These are phyloP conservation scores for Asterionellopsis glacialis DNA, from an alignment of 108 stramenopile genomes.

Conservation along the genomic window DNA sequence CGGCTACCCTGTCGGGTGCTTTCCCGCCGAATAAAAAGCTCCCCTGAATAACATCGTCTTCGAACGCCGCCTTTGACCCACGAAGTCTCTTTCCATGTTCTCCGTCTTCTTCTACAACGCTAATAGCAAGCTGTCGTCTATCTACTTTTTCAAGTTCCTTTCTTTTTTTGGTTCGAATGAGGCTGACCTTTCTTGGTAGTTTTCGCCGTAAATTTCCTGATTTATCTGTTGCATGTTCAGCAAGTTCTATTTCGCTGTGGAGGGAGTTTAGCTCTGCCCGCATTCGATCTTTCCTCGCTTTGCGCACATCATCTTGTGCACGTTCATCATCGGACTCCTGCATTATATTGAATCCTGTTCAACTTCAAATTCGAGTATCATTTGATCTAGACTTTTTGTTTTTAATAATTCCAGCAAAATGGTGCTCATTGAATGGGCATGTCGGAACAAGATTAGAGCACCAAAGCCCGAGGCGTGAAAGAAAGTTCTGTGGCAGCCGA, in stretches of 20 bases:
- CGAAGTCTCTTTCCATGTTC: constrained; percentile 35
- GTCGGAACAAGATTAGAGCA: too few relatives aligned
- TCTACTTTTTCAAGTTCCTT: constrained; percentile 54
- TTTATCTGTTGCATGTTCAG: constrained; percentile 32
- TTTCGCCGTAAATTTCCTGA: constrained; percentile 40
- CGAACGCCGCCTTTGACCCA: constrained; percentile 55
- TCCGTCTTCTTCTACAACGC: background rate
- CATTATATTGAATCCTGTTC: background rate
- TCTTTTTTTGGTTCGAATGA: constrained; percentile 49
- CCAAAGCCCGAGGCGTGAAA: too few relatives aligned
- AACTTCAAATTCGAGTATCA: too few relatives aligned
- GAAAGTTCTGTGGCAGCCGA: too few relatives aligned
- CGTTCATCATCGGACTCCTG: background rate
- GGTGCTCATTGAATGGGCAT: too few relatives aligned
- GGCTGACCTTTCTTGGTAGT: constrained; percentile 38
- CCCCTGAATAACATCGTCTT: constrained; percentile 51
- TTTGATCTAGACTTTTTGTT: too few relatives aligned
- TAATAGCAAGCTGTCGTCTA: background rate
- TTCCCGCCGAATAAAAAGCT: constrained; percentile 20
- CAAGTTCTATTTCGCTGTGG: constrained; percentile 72
- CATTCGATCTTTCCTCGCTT: constrained; percentile 13
- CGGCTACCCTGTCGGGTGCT: background rate
- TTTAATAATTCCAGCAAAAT: too few relatives aligned
- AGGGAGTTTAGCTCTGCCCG: constrained; percentile 37
- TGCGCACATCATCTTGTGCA: background rate